Evolutionary conservation across 805 yeast species (phyloP), one percentile per base, ranked within the genome.

Genomic region (Wickerhamiella spandovensis): DNA sequence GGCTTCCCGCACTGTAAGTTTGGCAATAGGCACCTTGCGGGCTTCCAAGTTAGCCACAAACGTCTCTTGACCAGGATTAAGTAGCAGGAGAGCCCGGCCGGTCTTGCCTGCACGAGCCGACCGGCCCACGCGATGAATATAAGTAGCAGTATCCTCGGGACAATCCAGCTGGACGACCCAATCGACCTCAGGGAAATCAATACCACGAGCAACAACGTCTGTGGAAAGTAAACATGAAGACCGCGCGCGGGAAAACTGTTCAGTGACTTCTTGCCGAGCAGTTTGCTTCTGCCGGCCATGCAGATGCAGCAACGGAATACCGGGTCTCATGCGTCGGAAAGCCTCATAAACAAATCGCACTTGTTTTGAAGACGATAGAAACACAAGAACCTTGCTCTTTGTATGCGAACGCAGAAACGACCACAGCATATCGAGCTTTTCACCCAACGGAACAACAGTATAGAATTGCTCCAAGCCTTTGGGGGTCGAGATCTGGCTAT

Each of bases 131-230:
- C 96, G 72, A 59, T 87, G 96, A 48, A 87, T 84, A 65, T 88
- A 87, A 0, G 96, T 88, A 28, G 88, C 86, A 1, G 79, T 75
- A 64, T 85, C 95, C 62, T 87, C 96, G 0, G 96, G 95, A 59
- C 94, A 84, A 62, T 87, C 96, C 0, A 86, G 74, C 64, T 87
- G 96, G 8, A 87, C 72, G n/a, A 87, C 95, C 96, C 96, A 87
- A 61, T 88, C 94, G 47, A 87, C 84, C 5, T 89, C 84, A 0
- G 96, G 95, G 66, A 88, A 86, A 64, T 87, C 96, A 41, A 87
- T 75, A 17, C 96, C 96, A 63, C 96, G 72, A 1, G 96, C 95
- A 12, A 86, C 95, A 44, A 87, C 82, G 67, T 87, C 96, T 0
- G 96, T 87, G 0, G 95, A 92, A 61, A 87, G 79, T 46, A 87